These are phyloP conservation scores for Macrophomina tecta DNA, from an alignment of 2,329 filamentous ascomycete species.

Conservation along the genomic window DNA sequence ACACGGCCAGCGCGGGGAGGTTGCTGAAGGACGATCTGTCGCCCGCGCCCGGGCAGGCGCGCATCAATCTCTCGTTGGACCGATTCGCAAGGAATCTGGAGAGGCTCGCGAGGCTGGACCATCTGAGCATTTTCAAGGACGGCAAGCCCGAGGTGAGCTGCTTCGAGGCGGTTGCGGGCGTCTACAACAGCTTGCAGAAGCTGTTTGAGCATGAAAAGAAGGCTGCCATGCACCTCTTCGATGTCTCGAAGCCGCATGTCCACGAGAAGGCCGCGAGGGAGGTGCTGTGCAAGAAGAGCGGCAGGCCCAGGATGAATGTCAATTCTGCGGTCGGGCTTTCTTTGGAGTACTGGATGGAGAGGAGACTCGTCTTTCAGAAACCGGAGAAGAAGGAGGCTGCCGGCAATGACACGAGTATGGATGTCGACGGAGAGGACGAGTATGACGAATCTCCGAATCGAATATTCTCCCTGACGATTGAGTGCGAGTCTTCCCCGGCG, in stretches of 20 bases:
- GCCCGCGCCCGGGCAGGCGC: constrained; percentile 64
- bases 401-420: constrained; percentile 37
- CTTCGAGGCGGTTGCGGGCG: constrained; percentile 75
- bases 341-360: constrained; percentile 79
- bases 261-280: constrained; percentile 60
- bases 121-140: constrained; percentile 59
- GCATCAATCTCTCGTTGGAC: constrained; percentile 73
- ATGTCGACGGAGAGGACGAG: constrained; percentile 47
- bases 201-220: constrained; percentile 75
- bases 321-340: constrained; percentile 70
- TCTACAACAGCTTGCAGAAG: constrained; percentile 72
- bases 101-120: constrained; percentile 71
- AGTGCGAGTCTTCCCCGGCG: constrained; percentile 60
- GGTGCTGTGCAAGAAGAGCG: constrained; percentile 73
- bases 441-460: constrained; percentile 46
- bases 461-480: constrained; percentile 73
- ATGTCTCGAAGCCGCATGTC: constrained; percentile 44
- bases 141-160: constrained; percentile 68
- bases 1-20: constrained; percentile 9
- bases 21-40: constrained; percentile 70
- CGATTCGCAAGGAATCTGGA: constrained; percentile 75
- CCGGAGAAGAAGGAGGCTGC: constrained; percentile 37
- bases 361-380: constrained; percentile 49
- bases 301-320: constrained; percentile 73
- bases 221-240: constrained; percentile 39